These are phyloP conservation scores for Apiospora saccharicola DNA, from an alignment of 2,329 filamentous ascomycete species.

Conservation along the genomic window DNA sequence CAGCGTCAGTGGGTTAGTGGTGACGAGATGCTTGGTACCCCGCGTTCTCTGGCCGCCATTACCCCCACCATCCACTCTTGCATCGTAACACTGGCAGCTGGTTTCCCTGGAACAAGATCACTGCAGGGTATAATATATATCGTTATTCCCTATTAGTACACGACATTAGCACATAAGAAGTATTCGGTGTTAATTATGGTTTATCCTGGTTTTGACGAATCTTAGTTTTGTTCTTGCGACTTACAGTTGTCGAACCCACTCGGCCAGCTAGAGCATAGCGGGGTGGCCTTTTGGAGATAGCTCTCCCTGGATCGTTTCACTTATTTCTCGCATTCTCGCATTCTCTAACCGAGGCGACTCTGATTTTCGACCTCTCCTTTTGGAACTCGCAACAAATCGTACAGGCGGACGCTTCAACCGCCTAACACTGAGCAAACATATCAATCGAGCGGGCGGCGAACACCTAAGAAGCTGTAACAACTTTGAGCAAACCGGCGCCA, in stretches of 20 bases:
- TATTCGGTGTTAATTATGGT: too few species aligned
- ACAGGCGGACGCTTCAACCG: background rate
- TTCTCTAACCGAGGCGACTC: background rate
- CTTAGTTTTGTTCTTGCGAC: too few species aligned
- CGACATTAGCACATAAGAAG: too few species aligned
- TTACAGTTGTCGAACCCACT: too few species aligned
- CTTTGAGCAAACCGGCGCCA: background rate
- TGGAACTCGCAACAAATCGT: too few species aligned
- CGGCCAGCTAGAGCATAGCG: background rate
- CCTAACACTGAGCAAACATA: background rate
- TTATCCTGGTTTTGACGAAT: too few species aligned
- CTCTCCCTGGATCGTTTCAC: background rate
- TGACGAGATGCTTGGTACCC: background rate
- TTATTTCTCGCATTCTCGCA: background rate
- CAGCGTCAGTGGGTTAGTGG: background rate
- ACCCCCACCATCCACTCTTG: slow-evolving; percentile 1
- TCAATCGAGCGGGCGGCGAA: background rate
- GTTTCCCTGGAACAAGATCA: too few species aligned
- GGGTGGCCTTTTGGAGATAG: background rate
- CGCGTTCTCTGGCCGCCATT: background rate
- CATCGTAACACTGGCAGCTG: background rate
- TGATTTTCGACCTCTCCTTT: background rate
- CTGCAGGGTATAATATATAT: too few species aligned
- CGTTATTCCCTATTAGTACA: too few species aligned
- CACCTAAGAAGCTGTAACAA: background rate